Percentiles rank a stretch among this genome's conserved stretches.
phyloP scores from a whole-genome alignment of 2,329 filamentous ascomycete species.

The Byssothecium circinans region DNA sequence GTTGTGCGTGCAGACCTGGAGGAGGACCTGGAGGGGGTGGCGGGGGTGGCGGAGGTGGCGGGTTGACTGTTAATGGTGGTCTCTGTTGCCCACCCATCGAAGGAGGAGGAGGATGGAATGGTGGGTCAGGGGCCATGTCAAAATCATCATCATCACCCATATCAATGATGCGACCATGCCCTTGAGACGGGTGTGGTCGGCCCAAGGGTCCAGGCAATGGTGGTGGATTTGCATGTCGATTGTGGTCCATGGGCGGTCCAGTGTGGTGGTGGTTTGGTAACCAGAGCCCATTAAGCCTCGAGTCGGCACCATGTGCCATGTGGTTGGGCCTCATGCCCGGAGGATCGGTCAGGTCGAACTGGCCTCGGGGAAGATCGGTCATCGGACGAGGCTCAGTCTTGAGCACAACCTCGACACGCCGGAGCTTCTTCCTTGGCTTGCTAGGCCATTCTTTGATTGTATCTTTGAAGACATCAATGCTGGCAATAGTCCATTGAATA shows the following conservation, averaged over 20 bases:
- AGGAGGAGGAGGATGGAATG: constrained; percentile 15
- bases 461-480: constrained; percentile 25
- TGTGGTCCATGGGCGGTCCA: neutral
- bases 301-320: constrained; percentile 2
- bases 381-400: constrained; percentile 25
- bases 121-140: neutral
- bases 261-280: neutral
- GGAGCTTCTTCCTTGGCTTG: constrained; percentile 9
- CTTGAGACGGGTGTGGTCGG: neutral
- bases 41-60: constrained; percentile 1
- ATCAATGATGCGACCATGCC: neutral
- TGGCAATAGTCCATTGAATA: constrained; percentile 32
- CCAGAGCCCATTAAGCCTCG: constrained; percentile 1
- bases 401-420: constrained; percentile 32
- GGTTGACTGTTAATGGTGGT: neutral
- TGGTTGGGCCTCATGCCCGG: neutral
- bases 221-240: constrained; percentile 1
- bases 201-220: constrained; percentile 3
- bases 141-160: neutral
- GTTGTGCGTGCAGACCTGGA: neutral
- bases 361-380: neutral
- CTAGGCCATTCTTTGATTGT: constrained; percentile 7
- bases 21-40: constrained; percentile 1
- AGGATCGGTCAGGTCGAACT: constrained; percentile 2
- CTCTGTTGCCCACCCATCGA: neutral